Evolutionary conservation across 495 filamentous ascomycete species (phyloP), one percentile per base, ranked within the genome.

Genomic region (Penicillium daleae): DNA sequence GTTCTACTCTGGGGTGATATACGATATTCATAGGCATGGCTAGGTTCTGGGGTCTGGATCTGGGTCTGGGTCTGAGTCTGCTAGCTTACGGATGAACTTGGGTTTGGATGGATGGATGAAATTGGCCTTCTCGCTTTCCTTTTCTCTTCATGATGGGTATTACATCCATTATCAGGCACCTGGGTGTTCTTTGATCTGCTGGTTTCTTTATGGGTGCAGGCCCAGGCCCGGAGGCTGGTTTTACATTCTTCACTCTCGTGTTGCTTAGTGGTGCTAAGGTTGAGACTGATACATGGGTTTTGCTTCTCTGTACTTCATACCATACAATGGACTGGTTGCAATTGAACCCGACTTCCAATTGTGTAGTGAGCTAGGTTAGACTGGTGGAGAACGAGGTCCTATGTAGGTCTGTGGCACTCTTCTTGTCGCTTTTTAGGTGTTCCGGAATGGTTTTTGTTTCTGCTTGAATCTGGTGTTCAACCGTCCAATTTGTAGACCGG

Each of bases 251-350:
- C 27, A 42, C 49, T 46, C 33, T 9, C 24, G 29, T 4, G 32
- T 66, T 66, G 53, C 58, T 70, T 49, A 63, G 55, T 62, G 65
- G 40, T 62, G 54, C 40, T 67, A 56, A 69, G 65, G 56, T 39
- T 50, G 59, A 66, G 67, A 57, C 59, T 61, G n/a, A n/a, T n/a
- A n/a, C n/a, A n/a, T n/a, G n/a, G n/a, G n/a, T n/a, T 63, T 70
- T 68, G 67, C 67, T 72, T 64, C 58, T 60, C 21, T 65, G 70
- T 70, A 70, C 56, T 63, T 68, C 35, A 72, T 68, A 69, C 58
- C 4, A 46, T 46, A 21, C 19, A 69, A 65, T 71, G 69, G 31
- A 67, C 60, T 60, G 32, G 52, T 66, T 63, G 26, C 35, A 32
- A 54, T 33, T 27, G 13, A 35, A 4, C n/a, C n/a, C n/a, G n/a